phyloP scores from a whole-genome alignment of 2,329 filamentous ascomycete species.

The Alternaria longipes region DNA sequence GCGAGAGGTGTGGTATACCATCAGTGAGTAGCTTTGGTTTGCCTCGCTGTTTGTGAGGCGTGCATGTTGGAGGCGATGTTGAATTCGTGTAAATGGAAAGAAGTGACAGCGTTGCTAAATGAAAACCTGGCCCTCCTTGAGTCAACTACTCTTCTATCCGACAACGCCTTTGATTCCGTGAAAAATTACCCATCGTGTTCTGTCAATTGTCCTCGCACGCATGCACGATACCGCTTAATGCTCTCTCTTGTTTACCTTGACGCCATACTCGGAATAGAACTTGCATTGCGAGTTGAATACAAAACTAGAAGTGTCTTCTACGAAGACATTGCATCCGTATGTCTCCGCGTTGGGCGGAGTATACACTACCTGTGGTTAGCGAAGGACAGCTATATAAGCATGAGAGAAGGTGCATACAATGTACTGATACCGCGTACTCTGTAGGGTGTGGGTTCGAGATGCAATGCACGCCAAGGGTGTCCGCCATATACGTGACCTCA shows the following conservation, averaged over 20 bases:
- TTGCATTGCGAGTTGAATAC: constrained; percentile 41
- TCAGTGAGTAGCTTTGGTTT: no score
- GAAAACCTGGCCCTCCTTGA: background rate
- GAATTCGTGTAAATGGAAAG: background rate
- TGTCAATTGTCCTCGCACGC: background rate
- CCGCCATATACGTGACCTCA: constrained; percentile 88
- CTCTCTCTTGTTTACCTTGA: constrained; percentile 7
- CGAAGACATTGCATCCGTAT: constrained; percentile 83
- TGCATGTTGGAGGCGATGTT: background rate
- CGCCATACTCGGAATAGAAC: constrained; percentile 48
- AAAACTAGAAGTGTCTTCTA: constrained; percentile 71
- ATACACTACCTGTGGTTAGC: constrained; percentile 64
- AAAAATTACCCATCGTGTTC: background rate
- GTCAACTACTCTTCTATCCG: background rate
- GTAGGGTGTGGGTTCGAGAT: constrained; percentile 77
- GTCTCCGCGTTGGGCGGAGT: constrained; percentile 89
- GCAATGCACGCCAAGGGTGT: constrained; percentile 84
- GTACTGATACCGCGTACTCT: constrained; percentile 83
- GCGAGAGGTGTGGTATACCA: no score
- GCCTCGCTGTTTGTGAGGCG: background rate
- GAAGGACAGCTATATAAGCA: constrained; percentile 16
- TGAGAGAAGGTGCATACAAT: constrained; percentile 62
- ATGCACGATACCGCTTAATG: background rate
- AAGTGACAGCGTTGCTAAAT: background rate
- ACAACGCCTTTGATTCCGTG: background rate